Conservation (phyloP, 2,329 filamentous ascomycete genomes). For the Mycosphaerella arachidis region DNA sequence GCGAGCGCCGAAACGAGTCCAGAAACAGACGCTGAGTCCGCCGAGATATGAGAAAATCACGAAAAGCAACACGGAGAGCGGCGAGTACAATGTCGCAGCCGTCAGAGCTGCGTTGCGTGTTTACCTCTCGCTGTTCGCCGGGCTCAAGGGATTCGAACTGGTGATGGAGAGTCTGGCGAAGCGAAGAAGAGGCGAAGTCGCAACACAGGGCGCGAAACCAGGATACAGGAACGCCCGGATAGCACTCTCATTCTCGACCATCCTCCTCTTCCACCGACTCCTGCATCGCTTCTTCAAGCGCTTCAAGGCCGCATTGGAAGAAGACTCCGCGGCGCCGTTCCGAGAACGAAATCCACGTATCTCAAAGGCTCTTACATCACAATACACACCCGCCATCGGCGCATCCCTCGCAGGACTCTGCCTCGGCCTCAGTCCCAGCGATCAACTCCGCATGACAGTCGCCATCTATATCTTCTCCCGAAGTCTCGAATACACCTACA, state of each 20-base stretch:
- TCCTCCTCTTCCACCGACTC: slow-evolving; percentile 82
- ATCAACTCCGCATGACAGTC: slow-evolving; percentile 70
- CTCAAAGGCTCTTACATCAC: slow-evolving; percentile 70
- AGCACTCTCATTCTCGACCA: slow-evolving; percentile 75
- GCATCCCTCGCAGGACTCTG: slow-evolving; percentile 81
- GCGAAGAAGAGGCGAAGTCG: slow-evolving; percentile 20
- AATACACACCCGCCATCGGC: slow-evolving; percentile 82
- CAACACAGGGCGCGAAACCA: slow-evolving; percentile 10
- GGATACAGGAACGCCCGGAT: slow-evolving; percentile 62
- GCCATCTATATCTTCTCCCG: slow-evolving; percentile 78
- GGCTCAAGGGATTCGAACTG: slow-evolving; percentile 46
- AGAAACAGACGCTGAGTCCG: slow-evolving; percentile 51
- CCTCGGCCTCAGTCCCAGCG: slow-evolving; percentile 68
- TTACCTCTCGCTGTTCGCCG: slow-evolving; percentile 40
- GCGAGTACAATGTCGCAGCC: slow-evolving; percentile 46
- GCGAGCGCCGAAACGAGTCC: slow-evolving; percentile 56
- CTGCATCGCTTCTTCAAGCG: slow-evolving; percentile 85
- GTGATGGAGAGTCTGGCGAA: slow-evolving; percentile 36
- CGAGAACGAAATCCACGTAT: slow-evolving; percentile 75
- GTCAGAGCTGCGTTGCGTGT: slow-evolving; percentile 45
- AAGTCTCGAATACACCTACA: slow-evolving; percentile 82
- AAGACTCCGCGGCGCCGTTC: slow-evolving; percentile 73
- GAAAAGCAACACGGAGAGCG: slow-evolving; percentile 24
- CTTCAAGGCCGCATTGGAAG: slow-evolving; percentile 71
- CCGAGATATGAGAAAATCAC: slow-evolving; percentile 48